phyloP scores from a whole-genome alignment of 2,329 filamentous ascomycete genomes.

The Teratosphaeria epicoccoides region DNA sequence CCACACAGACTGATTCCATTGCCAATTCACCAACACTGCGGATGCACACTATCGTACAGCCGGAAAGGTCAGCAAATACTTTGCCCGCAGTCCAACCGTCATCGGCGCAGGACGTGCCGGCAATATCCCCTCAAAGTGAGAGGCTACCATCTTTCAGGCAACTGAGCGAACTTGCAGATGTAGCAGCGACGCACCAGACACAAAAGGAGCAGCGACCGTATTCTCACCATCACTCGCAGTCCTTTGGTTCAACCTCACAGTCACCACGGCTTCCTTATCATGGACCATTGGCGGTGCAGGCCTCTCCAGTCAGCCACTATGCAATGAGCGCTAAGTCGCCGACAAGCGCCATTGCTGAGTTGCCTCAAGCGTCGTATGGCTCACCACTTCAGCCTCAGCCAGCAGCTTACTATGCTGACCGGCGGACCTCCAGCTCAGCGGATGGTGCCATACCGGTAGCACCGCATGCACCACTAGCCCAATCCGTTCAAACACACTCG shows the following conservation, averaged over 20 bases:
- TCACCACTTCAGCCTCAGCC: slow-evolving; percentile 14
- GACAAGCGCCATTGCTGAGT: slow-evolving; percentile 16
- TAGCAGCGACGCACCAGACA: slow-evolving; percentile 14
- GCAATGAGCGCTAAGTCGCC: slow-evolving; percentile 15
- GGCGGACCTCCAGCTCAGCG: slow-evolving; percentile 13
- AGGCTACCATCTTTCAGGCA: slow-evolving; percentile 25
- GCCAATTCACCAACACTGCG: slow-evolving; percentile 15
- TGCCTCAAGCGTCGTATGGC: slow-evolving; percentile 10
- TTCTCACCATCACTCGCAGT: slow-evolving; percentile 18
- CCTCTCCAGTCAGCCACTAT: slow-evolving; percentile 17
- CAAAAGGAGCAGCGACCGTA: slow-evolving; percentile 9
- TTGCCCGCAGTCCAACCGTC: slow-evolving; percentile 17
- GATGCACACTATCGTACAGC: slow-evolving; percentile 11
- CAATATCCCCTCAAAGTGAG: slow-evolving; percentile 15
- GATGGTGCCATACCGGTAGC: background rate
- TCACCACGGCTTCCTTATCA: slow-evolving; percentile 18
- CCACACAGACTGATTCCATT: slow-evolving; percentile 5
- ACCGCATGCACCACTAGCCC: background rate
- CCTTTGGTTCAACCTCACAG: slow-evolving; percentile 21
- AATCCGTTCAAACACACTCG: background rate
- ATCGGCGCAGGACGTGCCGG: slow-evolving; percentile 9
- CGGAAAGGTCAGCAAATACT: slow-evolving; percentile 6
- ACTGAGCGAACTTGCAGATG: slow-evolving; percentile 23
- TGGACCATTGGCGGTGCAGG: slow-evolving; percentile 16
- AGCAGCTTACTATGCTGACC: slow-evolving; percentile 14